Conservation (phyloP, 768 basidiomycete genomes). For the Panaeolus cyanescens region DNA sequence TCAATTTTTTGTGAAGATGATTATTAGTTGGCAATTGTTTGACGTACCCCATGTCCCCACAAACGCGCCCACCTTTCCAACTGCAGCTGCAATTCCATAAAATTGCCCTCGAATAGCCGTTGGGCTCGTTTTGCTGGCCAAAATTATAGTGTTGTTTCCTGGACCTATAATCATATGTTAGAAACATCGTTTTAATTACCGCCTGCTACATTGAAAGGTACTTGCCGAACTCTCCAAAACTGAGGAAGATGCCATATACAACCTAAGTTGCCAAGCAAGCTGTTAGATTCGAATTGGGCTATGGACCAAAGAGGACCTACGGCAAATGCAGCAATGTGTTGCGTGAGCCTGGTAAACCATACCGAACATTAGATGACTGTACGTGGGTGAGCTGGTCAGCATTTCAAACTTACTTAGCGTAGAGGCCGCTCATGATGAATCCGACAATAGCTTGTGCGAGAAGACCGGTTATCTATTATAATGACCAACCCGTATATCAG, state of each 20-base stretch:
- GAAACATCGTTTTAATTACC: too few relatives aligned
- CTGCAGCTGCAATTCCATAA: constrained; percentile 84
- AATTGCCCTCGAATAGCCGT: constrained; percentile 86
- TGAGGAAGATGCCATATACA: constrained; percentile 88
- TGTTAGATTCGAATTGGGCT: not conserved
- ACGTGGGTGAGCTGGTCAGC: not conserved
- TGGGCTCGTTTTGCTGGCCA: constrained; percentile 84
- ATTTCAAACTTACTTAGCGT: constrained; percentile 46
- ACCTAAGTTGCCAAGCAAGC: constrained; percentile 47
- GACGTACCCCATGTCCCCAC: constrained; percentile 82
- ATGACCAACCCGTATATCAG: too few relatives aligned
- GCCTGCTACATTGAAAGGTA: too few relatives aligned
- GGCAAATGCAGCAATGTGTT: constrained; percentile 72
- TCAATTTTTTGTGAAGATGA: too few relatives aligned
- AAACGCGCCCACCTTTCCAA: constrained; percentile 86
- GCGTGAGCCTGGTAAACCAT: constrained; percentile 43
- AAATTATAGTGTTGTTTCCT: constrained; percentile 82
- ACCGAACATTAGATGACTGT: too few relatives aligned
- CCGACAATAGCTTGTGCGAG: constrained; percentile 72
- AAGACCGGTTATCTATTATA: constrained; percentile 71
- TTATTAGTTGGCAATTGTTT: too few relatives aligned
- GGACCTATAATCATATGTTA: too few relatives aligned
- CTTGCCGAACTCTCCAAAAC: constrained; percentile 88
- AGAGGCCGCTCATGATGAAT: constrained; percentile 89
- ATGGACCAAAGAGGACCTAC: constrained; percentile 35